Conservation (phyloP, 495 filamentous ascomycete species). For the Annulohypoxylon bovei region DNA sequence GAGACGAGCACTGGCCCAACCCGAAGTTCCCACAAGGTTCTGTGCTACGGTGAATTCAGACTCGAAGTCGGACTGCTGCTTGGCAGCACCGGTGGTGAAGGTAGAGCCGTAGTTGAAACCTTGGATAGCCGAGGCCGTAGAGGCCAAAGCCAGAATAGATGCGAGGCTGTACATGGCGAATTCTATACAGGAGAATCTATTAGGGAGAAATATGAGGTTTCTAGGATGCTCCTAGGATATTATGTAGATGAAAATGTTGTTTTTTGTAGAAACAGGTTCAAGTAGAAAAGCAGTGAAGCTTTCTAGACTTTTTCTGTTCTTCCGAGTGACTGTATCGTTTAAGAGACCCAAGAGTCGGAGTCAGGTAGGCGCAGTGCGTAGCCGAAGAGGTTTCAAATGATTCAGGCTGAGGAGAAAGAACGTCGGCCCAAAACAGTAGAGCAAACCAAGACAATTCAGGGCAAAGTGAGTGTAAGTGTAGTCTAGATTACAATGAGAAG, state of each 20-base stretch:
- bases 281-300: background rate
- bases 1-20: slow-evolving; percentile 75
- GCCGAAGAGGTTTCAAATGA: slow-evolving; percentile 18
- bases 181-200: background rate
- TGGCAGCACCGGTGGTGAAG: slow-evolving; percentile 68
- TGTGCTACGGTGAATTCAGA: slow-evolving; percentile 75
- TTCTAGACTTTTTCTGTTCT: background rate
- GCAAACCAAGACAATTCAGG: slow-evolving; percentile 21
- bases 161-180: slow-evolving; percentile 47
- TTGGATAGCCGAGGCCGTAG: slow-evolving; percentile 53
- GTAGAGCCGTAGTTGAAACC: slow-evolving; percentile 88
- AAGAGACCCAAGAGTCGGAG: background rate
- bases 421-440: slow-evolving; percentile 18
- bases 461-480: slow-evolving; percentile 32
- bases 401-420: slow-evolving; percentile 24
- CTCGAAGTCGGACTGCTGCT: slow-evolving; percentile 73
- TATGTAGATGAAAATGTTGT: slow-evolving; percentile 2
- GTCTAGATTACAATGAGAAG: slow-evolving; percentile 17
- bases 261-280: background rate
- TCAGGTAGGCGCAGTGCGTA: slow-evolving; percentile 18
- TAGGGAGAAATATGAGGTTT: slow-evolving; percentile 2
- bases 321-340: background rate
- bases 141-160: slow-evolving; percentile 46
- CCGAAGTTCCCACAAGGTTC: slow-evolving; percentile 71
- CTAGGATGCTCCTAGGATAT: slow-evolving; percentile 12